phyloP scores from a whole-genome alignment of 2,329 filamentous ascomycete species.

The Chrysoporthe cubensis region DNA sequence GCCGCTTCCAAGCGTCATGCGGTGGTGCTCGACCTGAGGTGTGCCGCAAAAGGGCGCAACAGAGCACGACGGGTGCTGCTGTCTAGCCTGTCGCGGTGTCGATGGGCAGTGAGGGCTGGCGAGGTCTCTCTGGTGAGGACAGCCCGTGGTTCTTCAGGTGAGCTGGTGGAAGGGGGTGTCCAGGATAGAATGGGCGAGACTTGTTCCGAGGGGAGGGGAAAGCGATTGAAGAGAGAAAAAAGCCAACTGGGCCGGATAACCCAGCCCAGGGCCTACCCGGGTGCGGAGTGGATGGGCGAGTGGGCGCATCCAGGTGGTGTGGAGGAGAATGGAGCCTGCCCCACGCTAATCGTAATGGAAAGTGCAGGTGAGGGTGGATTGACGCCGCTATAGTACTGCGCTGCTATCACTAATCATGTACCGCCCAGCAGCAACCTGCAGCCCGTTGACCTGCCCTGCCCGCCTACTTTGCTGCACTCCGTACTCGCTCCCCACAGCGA shows the following conservation, averaged over 20 bases:
- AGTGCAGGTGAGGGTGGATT: constrained; percentile 11
- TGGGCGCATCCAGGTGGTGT: constrained; percentile 12
- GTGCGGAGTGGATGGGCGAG: constrained; percentile 5
- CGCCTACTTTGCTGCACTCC: too few species aligned
- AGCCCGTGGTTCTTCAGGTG: not conserved
- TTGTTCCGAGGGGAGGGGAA: constrained; percentile 13
- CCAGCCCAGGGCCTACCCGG: constrained; percentile 9
- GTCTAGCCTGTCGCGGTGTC: not conserved
- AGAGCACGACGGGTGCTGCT: not conserved
- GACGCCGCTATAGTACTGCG: not conserved
- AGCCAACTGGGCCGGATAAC: constrained; percentile 7
- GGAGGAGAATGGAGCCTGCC: constrained; percentile 11
- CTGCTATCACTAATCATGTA: not conserved
- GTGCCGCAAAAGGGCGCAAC: not conserved
- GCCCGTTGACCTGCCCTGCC: too few species aligned
- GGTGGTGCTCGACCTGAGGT: not conserved
- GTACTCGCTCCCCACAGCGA: too few species aligned
- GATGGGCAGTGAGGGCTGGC: not conserved
- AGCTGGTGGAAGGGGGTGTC: not conserved
- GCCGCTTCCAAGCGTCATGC: constrained; percentile 17
- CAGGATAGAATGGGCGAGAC: constrained; percentile 8
- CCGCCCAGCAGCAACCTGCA: not conserved
- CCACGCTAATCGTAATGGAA: constrained; percentile 21
- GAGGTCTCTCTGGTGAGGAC: not conserved
- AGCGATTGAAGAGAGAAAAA: constrained; percentile 13